Percentiles rank a stretch among this genome's conserved stretches.
Evolutionary conservation across 2,329 filamentous ascomycete species (phyloP).

Genomic region (Alternaria arborescens): DNA sequence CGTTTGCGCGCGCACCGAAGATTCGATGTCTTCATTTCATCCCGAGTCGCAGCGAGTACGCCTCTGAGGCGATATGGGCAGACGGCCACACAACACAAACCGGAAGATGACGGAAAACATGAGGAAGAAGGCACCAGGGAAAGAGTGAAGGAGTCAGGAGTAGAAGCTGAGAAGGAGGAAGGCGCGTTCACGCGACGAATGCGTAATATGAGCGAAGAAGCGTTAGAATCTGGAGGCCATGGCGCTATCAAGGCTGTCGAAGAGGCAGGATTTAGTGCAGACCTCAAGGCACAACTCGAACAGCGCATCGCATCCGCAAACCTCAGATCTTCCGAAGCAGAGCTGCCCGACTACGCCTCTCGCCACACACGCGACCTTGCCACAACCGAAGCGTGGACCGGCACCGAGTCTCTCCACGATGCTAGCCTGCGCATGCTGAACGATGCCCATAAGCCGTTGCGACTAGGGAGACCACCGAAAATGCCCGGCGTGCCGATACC

Average conservation of each 20-base stretch:
- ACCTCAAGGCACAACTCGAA: constrained; percentile 66
- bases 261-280: constrained; percentile 69
- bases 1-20: constrained; percentile 48
- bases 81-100: constrained; percentile 26
- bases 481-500: constrained; percentile 37
- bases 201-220: constrained; percentile 68
- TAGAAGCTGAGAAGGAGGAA: constrained; percentile 40
- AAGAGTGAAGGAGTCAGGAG: not conserved
- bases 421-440: constrained; percentile 80
- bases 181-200: constrained; percentile 68
- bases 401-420: constrained; percentile 77
- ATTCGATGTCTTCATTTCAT: constrained; percentile 14
- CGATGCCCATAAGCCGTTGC: constrained; percentile 65
- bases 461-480: constrained; percentile 27
- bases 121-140: constrained; percentile 25
- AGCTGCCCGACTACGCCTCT: constrained; percentile 69
- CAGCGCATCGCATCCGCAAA: constrained; percentile 65
- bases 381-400: constrained; percentile 76
- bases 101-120: constrained; percentile 17
- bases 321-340: constrained; percentile 63
- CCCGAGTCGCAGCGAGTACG: constrained; percentile 15
- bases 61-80: constrained; percentile 35
- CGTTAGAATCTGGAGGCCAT: constrained; percentile 63
- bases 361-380: constrained; percentile 74
- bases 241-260: constrained; percentile 65